These are phyloP conservation scores for Polygonum maritimum DNA, from an alignment of 148 eudicot species.

Conservation along the genomic window DNA sequence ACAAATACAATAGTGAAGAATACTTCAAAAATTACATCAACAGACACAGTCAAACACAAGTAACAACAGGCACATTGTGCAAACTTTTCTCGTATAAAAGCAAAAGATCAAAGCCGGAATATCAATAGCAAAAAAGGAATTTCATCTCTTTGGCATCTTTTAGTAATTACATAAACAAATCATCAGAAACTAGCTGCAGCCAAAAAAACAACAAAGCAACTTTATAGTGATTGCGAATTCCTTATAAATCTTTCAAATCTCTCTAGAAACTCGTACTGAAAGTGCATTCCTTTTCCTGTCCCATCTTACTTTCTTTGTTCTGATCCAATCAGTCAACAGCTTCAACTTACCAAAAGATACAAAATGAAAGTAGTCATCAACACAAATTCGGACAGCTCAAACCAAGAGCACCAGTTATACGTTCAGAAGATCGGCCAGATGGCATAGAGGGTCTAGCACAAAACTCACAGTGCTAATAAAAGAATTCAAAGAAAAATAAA, in stretches of 20 bases:
- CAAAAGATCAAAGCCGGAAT: neutral
- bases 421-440: neutral
- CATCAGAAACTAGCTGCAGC: neutral
- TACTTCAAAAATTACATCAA: neutral
- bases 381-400: neutral
- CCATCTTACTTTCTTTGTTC: neutral
- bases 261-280: neutral
- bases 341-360: neutral
- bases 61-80: neutral
- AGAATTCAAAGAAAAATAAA: neutral
- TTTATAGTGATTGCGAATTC: neutral
- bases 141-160: neutral
- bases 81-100: neutral
- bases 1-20: conserved; percentile 22
- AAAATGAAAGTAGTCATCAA: neutral
- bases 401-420: neutral
- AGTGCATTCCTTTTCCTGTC: neutral
- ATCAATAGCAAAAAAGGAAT: neutral
- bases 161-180: neutral
- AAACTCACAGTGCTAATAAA: neutral
- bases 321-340: neutral
- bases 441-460: neutral
- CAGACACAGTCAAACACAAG: neutral
- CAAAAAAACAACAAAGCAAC: neutral
- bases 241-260: neutral